Evolutionary conservation across 2,329 filamentous ascomycete species (phyloP), one percentile per base, ranked within the genome.

Genomic region (Nemania sp.): DNA sequence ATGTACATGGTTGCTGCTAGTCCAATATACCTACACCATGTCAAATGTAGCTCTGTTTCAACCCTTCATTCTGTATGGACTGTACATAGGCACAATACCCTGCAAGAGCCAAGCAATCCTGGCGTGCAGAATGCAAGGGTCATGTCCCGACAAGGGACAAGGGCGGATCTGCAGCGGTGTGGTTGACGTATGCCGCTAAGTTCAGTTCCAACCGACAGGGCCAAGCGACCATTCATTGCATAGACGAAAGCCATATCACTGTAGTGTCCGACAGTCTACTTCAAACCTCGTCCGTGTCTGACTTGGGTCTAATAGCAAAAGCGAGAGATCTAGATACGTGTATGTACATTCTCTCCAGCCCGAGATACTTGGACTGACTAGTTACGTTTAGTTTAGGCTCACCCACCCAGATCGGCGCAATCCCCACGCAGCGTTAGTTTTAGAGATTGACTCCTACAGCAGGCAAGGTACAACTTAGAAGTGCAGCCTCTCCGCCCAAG

Each of bases 151-250:
- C 29, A 10, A 41, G 53, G 10, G 52, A 41, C 29, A 10, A 41
- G 53, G 10, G 52, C 52, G 51, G 52, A 20, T 55, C 26, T 62
- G 41, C 61, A 41, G 52, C 61, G 61, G 52, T 56, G 61, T 56
- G 20, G 41, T 63, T 56, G 41, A 47, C 52, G 61, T 56, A 27
- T 11, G 29, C 41, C 13, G 29, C 29, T 41, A 45, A 5, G 26
- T 22, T 8, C n/a, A 22, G 29, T 24, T n/a, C 15, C 27, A 18
- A 20, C n/a, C 32, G 55, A 22, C 20, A n/a, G 56, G 41, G 41
- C 29, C 18, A 7, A 11, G n/a, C 7, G n/a, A 22, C 27, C 1
- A 58, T 29, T 49, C n/a, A 10, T 45, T 29, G n/a, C 56, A 24
- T 45, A 32, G 8, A 57, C 43, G 35, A 18, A 26, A 47, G 26